These are phyloP conservation scores for Dimargaris cristalligena DNA, from an alignment of 192 early-diverging fungal species.

Conservation along the genomic window DNA sequence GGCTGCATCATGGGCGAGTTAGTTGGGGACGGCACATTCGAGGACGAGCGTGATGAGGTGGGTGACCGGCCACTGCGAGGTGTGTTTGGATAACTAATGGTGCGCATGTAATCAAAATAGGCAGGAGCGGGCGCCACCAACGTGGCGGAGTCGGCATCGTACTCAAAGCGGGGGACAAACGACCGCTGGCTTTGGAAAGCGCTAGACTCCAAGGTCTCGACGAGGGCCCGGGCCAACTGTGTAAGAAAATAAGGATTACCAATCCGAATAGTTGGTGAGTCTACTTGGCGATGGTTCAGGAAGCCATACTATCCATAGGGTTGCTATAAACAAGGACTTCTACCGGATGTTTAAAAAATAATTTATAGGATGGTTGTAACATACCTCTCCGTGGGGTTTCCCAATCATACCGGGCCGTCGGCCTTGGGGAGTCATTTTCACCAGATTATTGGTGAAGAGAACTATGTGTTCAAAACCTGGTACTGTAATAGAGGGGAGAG, in stretches of 20 bases:
- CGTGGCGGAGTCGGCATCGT: background rate
- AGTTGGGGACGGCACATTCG: background rate
- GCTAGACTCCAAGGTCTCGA: background rate
- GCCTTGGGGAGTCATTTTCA: background rate
- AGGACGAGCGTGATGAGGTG: background rate
- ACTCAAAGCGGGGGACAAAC: background rate
- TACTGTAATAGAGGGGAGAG: too few species aligned
- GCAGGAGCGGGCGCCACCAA: background rate
- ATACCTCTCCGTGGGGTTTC: background rate
- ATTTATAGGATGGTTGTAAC: too few species aligned
- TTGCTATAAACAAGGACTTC: too few species aligned
- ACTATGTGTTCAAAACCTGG: constrained; percentile 1
- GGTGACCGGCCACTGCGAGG: background rate
- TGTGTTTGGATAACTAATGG: background rate
- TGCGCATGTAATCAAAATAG: background rate
- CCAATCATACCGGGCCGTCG: background rate
- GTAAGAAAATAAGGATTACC: too few species aligned
- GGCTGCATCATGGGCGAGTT: background rate
- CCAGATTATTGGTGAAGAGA: constrained; percentile 1
- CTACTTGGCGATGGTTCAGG: too few species aligned
- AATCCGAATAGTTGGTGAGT: too few species aligned
- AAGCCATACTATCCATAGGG: too few species aligned
- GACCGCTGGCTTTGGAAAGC: background rate
- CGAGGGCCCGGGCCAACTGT: background rate
- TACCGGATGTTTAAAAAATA: too few species aligned